phyloP scores from a whole-genome alignment of 1,284 basidiomycete species.

The Phaffia rhodozyma region DNA sequence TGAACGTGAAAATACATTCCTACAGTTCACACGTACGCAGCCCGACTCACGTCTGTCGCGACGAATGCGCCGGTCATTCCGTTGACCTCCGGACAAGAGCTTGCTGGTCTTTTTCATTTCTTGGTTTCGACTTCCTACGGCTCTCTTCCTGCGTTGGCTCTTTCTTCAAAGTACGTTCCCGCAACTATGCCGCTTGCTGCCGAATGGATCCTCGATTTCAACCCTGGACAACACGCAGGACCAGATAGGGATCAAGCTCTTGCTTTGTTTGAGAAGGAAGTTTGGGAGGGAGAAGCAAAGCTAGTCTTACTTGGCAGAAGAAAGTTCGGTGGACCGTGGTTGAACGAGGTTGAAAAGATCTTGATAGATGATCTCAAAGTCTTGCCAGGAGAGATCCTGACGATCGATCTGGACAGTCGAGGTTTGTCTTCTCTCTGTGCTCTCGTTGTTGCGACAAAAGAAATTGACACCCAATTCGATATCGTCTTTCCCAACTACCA shows the following conservation, averaged over 20 bases:
- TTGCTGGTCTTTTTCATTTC: constrained; percentile 59
- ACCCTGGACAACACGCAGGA: neutral
- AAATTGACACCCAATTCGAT: neutral
- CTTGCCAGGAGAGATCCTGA: constrained; percentile 27
- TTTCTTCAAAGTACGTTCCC: neutral
- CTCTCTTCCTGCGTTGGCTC: constrained; percentile 1
- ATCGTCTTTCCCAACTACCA: constrained; percentile 24
- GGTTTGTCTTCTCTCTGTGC: constrained; percentile 35
- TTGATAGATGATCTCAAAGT: neutral
- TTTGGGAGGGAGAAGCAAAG: constrained; percentile 4
- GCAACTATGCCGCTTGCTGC: constrained; percentile 1
- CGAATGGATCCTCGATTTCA: constrained; percentile 16
- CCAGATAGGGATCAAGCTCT: neutral
- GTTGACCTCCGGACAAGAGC: constrained; percentile 45
- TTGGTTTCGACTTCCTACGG: constrained; percentile 32
- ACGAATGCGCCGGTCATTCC: neutral
- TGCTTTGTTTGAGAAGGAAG: constrained; percentile 6
- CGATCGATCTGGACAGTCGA: constrained; percentile 63
- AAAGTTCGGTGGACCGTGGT: neutral
- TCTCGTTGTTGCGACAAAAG: neutral
- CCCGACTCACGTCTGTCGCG: too few relatives aligned
- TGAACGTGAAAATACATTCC: too few relatives aligned
- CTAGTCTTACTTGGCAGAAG: constrained; percentile 6
- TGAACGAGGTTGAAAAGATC: neutral
- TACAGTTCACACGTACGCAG: too few relatives aligned